phyloP scores from a whole-genome alignment of 2,329 filamentous ascomycete genomes.

The Chrysosporium queenslandicum region DNA sequence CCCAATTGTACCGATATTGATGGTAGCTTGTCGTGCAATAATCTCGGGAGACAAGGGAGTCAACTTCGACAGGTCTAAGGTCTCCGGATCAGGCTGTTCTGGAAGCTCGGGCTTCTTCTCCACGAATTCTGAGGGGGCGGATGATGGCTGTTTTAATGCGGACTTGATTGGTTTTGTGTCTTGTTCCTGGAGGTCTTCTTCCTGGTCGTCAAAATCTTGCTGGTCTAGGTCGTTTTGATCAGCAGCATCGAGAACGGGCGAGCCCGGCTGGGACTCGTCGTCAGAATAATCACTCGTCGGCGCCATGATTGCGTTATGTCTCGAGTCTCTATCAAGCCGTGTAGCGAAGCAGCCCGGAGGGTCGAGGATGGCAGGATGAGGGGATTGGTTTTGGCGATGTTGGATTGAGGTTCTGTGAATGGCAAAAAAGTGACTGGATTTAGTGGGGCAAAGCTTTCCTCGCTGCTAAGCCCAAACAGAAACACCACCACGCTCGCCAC shows the following conservation, averaged over 20 bases:
- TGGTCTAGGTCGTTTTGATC: conserved; percentile 45
- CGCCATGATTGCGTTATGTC: conserved; percentile 37
- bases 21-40: conserved; percentile 93
- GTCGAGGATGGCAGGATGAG: background rate
- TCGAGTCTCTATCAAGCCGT: background rate
- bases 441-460: conserved; percentile 3
- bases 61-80: conserved; percentile 70
- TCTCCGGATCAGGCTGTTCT: conserved; percentile 84
- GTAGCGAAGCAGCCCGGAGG: background rate
- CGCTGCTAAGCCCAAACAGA: conserved; percentile 3
- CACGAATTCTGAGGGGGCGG: conserved; percentile 32
- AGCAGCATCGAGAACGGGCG: conserved; percentile 40
- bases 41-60: conserved; percentile 89
- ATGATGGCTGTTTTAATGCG: conserved; percentile 66
- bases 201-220: conserved; percentile 64
- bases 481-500: background rate
- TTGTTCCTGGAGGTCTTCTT: conserved; percentile 48
- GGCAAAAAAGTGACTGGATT: conserved; percentile 3
- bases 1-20: conserved; percentile 97
- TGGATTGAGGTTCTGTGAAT: background rate
- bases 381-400: background rate
- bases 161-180: conserved; percentile 65
- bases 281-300: conserved; percentile 48
- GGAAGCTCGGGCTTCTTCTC: conserved; percentile 59
- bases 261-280: conserved; percentile 47